Evolutionary conservation across 768 basidiomycete genomes (phyloP), one percentile per base, ranked within the genome.

Genomic region (Russula brevipes): DNA sequence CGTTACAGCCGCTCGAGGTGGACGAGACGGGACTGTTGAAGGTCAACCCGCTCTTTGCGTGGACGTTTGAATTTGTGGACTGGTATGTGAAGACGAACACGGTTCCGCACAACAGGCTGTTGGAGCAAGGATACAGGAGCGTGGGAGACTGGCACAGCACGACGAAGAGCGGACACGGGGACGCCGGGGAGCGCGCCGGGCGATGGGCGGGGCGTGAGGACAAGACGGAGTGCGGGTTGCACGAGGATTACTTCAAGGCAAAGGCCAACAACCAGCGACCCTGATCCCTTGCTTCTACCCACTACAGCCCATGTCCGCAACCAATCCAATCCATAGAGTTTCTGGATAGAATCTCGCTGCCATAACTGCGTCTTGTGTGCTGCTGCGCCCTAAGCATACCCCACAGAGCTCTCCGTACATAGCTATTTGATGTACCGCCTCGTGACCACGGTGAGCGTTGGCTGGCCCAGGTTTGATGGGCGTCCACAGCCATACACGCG

Each of bases 141-240:
- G 85, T 99, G 66, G 97, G 97, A 4, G 97, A 99, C 75, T 96
- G 95, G 91, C 97, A 99, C 76, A 95, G 92, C 65, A 99, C 97
- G 0, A 74, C 73, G n/a, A 83, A 83, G 68, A 86, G 85, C 64
- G 86, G 83, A 0, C 78, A 77, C 9, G 82, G 88, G 46, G 91
- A 91, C 63, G 75, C 73, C 0, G 82, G 81, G 4, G 97, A 99
- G 76, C 83, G 97, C 31, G 86, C 88, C 2, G 96, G 96, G 1
- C 78, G 97, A 58, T 99, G 97, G 97, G 86, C 88, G 2, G 92
- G 90, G 6, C 87, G 82, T 72, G 80, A 81, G 64, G 77, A 77
- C 46, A 99, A 98, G 81, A 92, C 92, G 2, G 96, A 98, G 74
- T 98, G 97, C 73, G 97, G 97, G 3, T 73, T 99, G 65, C 96